Base-by-base conservation (phyloP, 129 eudicot species). In the Tagetes patula region DNA sequence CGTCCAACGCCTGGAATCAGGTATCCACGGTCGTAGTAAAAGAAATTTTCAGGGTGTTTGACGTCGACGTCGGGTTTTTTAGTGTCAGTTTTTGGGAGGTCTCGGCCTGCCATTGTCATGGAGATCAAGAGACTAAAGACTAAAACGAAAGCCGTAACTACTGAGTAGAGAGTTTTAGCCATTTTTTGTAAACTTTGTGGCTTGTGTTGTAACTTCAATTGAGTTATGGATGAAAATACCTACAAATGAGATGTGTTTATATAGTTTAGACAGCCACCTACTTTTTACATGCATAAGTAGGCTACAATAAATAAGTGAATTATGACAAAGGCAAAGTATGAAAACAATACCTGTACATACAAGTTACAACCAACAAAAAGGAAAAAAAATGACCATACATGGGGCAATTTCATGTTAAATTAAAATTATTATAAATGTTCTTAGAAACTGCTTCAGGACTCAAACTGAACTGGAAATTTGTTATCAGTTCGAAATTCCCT, bases 1-100 rank as follows among this genome's bases (percentile, higher is more conserved):
- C 88, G 76, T 0, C 95, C 95, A 7, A 81, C 4, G 3, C 88
- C 88, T 0, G 88, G 95, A 53, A 85, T 72, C 4, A 78, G 79
- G 66, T 85, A 84, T 3, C 81, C 82, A 7, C 90, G 75, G 41
- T 88, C 95, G 33, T 56, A 9, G 27, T 27, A 64, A 43, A 49
- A 38, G 53, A 63, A 31, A 27, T 67, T 59, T 9, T 85, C 74
- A 0, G 86, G 87, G 8, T 78, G 71, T 43, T 87, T 81, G 37
- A 36, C 40, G 32, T 79, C 67, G 32, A 75, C 67, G 7, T 48
- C 64, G n/a, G 52, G 66, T 7, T 31, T 58, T 31, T 67, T 67
- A 10, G 30, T 12, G 72, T 67, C 48, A 20, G 65, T 6, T 39
- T 62, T 48, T 1, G 87, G 83, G 41, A 80, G 14, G 69, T 80